These are phyloP conservation scores for Detonula confervacea DNA, from an alignment of 352 stramenopile species.

Conservation along the genomic window DNA sequence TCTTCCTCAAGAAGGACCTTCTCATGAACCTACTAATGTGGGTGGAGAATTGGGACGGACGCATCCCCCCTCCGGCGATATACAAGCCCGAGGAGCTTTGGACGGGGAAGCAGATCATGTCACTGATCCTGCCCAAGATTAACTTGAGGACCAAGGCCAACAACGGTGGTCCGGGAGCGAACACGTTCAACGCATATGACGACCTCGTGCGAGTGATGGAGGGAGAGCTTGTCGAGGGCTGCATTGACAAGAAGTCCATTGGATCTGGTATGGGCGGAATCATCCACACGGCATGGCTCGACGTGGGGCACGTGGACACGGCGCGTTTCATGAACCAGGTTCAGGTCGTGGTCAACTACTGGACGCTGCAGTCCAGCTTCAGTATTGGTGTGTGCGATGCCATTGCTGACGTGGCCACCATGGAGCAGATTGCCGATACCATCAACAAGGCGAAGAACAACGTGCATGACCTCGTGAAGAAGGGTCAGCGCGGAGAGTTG, in stretches of 20 bases:
- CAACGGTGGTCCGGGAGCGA: constrained; percentile 92
- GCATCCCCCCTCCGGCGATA: constrained; percentile 95
- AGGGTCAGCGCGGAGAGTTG: constrained; percentile 95
- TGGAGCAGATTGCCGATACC: constrained; percentile 98
- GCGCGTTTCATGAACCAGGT: constrained; percentile 90
- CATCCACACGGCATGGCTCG: constrained; percentile 96
- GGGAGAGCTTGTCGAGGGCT: constrained; percentile 96
- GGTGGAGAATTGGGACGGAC: constrained; percentile 95
- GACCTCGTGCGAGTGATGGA: constrained; percentile 97
- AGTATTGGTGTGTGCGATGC: constrained; percentile 98
- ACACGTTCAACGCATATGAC: constrained; percentile 93
- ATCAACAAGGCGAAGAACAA: constrained; percentile 97
- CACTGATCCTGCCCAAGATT: constrained; percentile 95
- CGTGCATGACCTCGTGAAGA: constrained; percentile 93
- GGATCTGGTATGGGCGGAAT: constrained; percentile 96
- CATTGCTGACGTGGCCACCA: constrained; percentile 96
- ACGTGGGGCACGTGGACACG: constrained; percentile 86
- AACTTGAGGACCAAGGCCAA: constrained; percentile 96
- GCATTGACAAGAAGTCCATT: constrained; percentile 99
- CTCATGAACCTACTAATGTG: constrained; percentile 99
- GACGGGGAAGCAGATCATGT: constrained; percentile 99
- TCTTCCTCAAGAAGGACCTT: constrained; percentile 97
- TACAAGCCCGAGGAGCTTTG: constrained; percentile 94
- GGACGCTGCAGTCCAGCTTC: constrained; percentile 97
- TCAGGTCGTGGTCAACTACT: constrained; percentile 99